Conservation (phyloP, 805 yeast species). For the Isabelozyma gotoi region DNA sequence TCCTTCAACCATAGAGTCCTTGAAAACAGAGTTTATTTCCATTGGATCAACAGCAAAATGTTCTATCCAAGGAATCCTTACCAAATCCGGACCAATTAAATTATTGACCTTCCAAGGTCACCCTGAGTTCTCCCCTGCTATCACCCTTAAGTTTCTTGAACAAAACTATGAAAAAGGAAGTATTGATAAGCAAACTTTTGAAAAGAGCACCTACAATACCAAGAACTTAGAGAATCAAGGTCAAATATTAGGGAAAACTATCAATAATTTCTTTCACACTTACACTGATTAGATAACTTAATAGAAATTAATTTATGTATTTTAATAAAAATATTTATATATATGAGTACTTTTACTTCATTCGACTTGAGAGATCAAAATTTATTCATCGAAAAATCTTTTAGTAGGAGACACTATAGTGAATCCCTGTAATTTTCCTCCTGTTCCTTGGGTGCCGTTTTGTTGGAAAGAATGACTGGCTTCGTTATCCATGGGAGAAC, state of each 20-base stretch:
- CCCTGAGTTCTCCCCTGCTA: constrained; percentile 66
- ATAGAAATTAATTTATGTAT: background rate
- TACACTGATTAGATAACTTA: background rate
- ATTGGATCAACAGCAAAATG: constrained; percentile 60
- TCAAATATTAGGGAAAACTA: constrained; percentile 30
- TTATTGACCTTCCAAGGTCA: constrained; percentile 83
- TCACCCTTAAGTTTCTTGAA: constrained; percentile 23
- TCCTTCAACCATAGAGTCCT: constrained; percentile 28
- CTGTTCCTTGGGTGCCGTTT: constrained; percentile 10
- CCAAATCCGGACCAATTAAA: constrained; percentile 41
- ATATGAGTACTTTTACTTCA: too few species aligned
- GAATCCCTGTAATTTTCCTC: constrained; percentile 42
- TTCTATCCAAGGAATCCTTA: constrained; percentile 62
- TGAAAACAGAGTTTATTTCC: constrained; percentile 25
- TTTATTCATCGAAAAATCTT: constrained; percentile 18
- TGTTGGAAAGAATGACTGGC: background rate
- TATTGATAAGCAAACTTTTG: constrained; percentile 24
- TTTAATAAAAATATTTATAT: too few species aligned
- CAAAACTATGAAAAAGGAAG: constrained; percentile 11
- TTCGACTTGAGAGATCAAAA: too few species aligned
- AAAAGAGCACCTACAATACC: constrained; percentile 28
- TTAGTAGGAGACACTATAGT: constrained; percentile 35
- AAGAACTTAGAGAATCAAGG: constrained; percentile 41
- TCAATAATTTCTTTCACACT: constrained; percentile 27
- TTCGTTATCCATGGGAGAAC: background rate